These are phyloP conservation scores for Echium plantagineum DNA, from an alignment of 257 asterid species.

Conservation along the genomic window DNA sequence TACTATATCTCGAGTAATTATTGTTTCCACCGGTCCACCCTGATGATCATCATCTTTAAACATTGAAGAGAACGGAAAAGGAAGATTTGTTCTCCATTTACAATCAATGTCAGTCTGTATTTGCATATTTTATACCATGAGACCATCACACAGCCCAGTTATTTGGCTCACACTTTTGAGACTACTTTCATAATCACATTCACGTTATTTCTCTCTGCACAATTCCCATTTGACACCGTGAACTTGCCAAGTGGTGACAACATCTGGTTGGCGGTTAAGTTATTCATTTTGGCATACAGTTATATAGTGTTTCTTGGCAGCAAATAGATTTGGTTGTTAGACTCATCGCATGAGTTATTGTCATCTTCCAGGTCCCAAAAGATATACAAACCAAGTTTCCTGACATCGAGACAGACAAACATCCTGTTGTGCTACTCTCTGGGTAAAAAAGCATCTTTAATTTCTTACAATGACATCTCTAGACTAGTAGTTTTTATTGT, in stretches of 20 bases:
- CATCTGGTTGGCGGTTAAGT: not conserved
- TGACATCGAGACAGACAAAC: slow-evolving; percentile 60
- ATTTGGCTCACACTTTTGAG: no score
- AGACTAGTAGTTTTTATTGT: not conserved
- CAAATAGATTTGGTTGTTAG: not conserved
- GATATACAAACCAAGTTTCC: slow-evolving; percentile 48
- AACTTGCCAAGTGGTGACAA: not conserved
- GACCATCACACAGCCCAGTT: no score
- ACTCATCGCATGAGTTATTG: not conserved
- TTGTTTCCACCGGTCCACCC: slow-evolving; percentile 5
- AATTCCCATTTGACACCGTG: not conserved
- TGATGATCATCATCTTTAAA: slow-evolving; percentile 7
- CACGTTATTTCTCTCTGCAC: not conserved
- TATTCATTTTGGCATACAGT: not conserved
- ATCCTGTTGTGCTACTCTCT: slow-evolving; percentile 75
- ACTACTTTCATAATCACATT: no score
- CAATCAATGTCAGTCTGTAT: not conserved
- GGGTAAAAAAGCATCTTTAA: slow-evolving; percentile 34
- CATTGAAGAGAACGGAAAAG: not conserved
- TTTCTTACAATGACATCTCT: not conserved
- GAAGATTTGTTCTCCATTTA: not conserved
- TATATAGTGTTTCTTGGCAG: not conserved
- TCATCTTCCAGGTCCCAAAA: slow-evolving; percentile 54
- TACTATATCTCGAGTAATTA: not conserved
- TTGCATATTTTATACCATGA: not conserved